Evolutionary conservation across 805 yeast species (phyloP), one percentile per base, ranked within the genome.

Genomic region (Pichia gijzeniarum): DNA sequence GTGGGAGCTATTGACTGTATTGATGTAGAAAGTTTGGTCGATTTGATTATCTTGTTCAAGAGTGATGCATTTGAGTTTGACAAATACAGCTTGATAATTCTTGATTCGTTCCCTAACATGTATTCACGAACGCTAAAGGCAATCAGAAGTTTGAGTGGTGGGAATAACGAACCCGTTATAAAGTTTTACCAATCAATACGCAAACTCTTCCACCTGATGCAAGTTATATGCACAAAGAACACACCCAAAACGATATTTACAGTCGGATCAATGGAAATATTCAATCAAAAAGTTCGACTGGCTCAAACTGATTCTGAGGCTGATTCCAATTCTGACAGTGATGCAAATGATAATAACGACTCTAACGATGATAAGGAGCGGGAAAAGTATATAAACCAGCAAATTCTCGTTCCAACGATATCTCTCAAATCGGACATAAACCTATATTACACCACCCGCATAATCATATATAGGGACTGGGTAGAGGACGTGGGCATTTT

Each of bases 381-480:
- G 45, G n/a, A 18, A 17, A 39, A 42, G 1, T 55, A 44, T 22
- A 53, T 61, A 10, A 48, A 51, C n/a, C 65, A 62, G 45, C 55
- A 53, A 30, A 59, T 62, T 8, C 46, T 63, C n/a, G 64, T 63
- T 1, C 67, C 67, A 1, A 50, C 50, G 4, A 43, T 63, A 10
- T 58, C 66, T 4, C 38, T 63, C 35, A 61, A 54, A 34, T 58
- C 60, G 1, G 53, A 58, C 1, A 44, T 61, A 49, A 57, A 63
- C 3, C 47, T 48, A 31, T 56, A 55, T 37, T 63, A 50, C 42
- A 55, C 60, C 1, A 59, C 59, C 38, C 47, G 67, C 36, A 51
- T 63, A 21, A 56, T 63, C 3, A 32, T 63, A 9, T 62, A 55
- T 41, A 56, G 52, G 47, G 67, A 63, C 43, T 63, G 67, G 67